Conservation (phyloP, 495 filamentous ascomycete species). For the Penicillium subrubescens region DNA sequence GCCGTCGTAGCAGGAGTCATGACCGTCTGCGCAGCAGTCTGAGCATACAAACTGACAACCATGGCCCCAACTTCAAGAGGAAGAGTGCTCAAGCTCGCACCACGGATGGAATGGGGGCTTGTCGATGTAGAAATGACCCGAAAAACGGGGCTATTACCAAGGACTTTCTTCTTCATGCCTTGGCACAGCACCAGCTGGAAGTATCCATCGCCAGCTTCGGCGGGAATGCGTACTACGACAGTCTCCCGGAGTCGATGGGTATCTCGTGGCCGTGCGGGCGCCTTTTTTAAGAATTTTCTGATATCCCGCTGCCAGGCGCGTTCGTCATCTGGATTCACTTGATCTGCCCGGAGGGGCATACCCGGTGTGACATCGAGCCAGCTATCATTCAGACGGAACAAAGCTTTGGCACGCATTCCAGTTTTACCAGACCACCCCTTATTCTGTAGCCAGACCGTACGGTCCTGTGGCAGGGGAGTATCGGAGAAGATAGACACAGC, state of each 20-base stretch:
- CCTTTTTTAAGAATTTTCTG: conserved; percentile 56
- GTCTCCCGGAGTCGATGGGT: conserved; percentile 61
- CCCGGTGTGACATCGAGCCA: conserved; percentile 69
- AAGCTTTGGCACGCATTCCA: conserved; percentile 65
- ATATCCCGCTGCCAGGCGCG: conserved; percentile 70
- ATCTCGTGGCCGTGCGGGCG: conserved; percentile 38
- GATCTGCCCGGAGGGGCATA: conserved; percentile 42
- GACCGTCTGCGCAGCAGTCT: conserved; percentile 46
- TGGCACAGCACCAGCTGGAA: conserved; percentile 64
- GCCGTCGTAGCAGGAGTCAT: conserved; percentile 49
- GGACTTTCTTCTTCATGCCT: conserved; percentile 52
- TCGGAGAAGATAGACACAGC: conserved; percentile 64
- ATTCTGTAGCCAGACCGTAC: conserved; percentile 65
- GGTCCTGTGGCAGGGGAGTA: conserved; percentile 54
- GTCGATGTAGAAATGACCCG: conserved; percentile 62
- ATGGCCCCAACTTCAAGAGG: conserved; percentile 66
- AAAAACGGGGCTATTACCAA: conserved; percentile 66
- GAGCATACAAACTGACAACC: conserved; percentile 55
- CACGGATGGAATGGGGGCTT: conserved; percentile 59
- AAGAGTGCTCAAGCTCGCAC: conserved; percentile 63
- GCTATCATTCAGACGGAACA: conserved; percentile 54
- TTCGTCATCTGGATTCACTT: conserved; percentile 54
- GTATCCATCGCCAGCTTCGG: conserved; percentile 64
- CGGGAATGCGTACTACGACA: conserved; percentile 62
- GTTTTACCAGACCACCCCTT: conserved; percentile 69